Evolutionary conservation across 176 grass and related monocot species (phyloP), one percentile per base, ranked within the genome.

Genomic region (Typha latifolia): DNA sequence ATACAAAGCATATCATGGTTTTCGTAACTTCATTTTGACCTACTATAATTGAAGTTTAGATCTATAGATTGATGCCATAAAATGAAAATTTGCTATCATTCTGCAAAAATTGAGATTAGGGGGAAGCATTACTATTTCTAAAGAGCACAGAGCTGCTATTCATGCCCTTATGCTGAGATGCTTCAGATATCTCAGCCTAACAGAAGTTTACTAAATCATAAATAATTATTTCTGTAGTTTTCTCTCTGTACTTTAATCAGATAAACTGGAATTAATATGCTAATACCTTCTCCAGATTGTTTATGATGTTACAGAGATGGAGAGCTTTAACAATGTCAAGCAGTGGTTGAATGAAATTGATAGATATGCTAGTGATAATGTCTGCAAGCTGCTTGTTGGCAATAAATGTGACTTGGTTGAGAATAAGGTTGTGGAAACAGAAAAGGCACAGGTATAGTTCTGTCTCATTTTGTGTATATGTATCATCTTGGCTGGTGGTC

Each of bases 221-320:
- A 9, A 21, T 22, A 59, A 19, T 59, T 59, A 18, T 59, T 59
- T 10, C 53, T 10, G 2, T 9, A 21, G 53, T 59, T 9, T 59
- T 16, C 53, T 59, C 53, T n/a, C 21, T 26, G 7, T 3, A 47
- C 7, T 8, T 5, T 37, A 59, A 18, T 19, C 3, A 12, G 55
- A 6, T 48, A 47, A 12, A 29, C 9, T 43, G 29, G 24, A 15
- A 29, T 26, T 69, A 53, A 52, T 31, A 21, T 67, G 22, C 76
- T 34, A 49, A 10, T 3, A 34, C 71, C 37, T 7, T 73, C 57
- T 75, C 69, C 88, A 96, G 88, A 89, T 96, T 22, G 78, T 97
- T 24, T 97, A 97, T 48, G 93, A 97, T 75, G 82, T 97, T 72
- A 97, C 88, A 3, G 89, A 97, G 48, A 85, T 84, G 76, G 86